Evolutionary conservation across 108 stramenopile genomes (phyloP).

Genomic region (Cafeteria roenbergensis): DNA sequence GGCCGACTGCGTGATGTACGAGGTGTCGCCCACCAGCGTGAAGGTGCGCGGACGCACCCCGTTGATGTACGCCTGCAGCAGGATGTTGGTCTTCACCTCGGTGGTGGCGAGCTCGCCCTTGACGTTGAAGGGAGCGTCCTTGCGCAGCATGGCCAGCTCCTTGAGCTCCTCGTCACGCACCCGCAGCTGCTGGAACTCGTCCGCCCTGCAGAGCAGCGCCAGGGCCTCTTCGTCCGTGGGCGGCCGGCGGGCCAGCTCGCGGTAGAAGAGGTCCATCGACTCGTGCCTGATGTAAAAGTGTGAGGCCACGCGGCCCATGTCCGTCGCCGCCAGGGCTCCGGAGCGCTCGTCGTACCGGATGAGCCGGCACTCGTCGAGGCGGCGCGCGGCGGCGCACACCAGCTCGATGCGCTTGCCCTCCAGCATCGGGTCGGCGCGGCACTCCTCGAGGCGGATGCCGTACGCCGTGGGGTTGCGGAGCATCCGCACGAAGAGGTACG

Average conservation of each 20-base stretch:
- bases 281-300: constrained; percentile 94
- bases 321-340: constrained; percentile 60
- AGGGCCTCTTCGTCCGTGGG: constrained; percentile 64
- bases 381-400: constrained; percentile 60
- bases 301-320: constrained; percentile 63
- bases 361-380: constrained; percentile 70
- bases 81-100: constrained; percentile 72
- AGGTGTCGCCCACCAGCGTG: constrained; percentile 84
- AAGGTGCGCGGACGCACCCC: constrained; percentile 56
- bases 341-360: constrained; percentile 59
- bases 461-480: constrained; percentile 77
- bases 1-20: constrained; percentile 89
- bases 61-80: constrained; percentile 77
- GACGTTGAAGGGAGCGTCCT: constrained; percentile 33
- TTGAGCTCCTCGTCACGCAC: constrained; percentile 80
- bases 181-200: constrained; percentile 83
- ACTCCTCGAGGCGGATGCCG: constrained; percentile 65
- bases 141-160: constrained; percentile 44
- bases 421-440: constrained; percentile 57
- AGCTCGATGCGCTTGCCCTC: constrained; percentile 48
- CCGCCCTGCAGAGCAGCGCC: constrained; percentile 68
- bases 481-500: constrained; percentile 90
- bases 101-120: constrained; percentile 54
- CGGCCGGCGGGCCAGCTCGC: constrained; percentile 34
- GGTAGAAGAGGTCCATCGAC: constrained; percentile 81